Evolutionary conservation across 108 stramenopile species (phyloP), one percentile per base, ranked within the genome.

Genomic region (Cyclotella baltica): DNA sequence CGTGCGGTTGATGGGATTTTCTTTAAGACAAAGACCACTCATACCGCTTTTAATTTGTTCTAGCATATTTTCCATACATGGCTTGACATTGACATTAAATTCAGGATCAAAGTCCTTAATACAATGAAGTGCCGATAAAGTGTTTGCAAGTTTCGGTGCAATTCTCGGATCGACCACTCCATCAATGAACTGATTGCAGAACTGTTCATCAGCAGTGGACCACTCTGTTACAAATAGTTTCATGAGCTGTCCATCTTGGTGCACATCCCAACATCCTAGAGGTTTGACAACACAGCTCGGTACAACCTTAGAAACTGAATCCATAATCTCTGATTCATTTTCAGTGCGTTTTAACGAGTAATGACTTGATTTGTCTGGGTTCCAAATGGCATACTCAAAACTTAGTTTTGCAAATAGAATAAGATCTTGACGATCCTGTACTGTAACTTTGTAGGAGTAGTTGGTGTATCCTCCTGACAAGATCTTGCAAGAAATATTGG

Each of bases 171-270:
- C 88, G 3, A 89, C 83, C 13, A 74, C 62, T 9, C 88, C 88
- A n/a, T n/a, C n/a, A n/a, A n/a, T n/a, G n/a, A n/a, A n/a, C n/a
- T n/a, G n/a, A n/a, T n/a, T n/a, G n/a, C 34, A 78, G 72, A 25
- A 87, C 79, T 51, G 77, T 84, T 40, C 87, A 87, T 33, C 86
- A 71, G 72, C 51, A 55, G 19, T 71, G 76, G 37, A 86, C 85
- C 51, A 86, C 87, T 50, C 86, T 73, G 83, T 83, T 3, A 87
- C 83, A 28, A 89, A 38, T 10, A 87, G 36, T 56, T 87, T 87
- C 84, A 85, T 85, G 25, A 75, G 35, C 30, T 72, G 66, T 40
- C 81, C 75, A 33, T 86, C 86, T 2, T 76, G 68, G 10, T 71
- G 33, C 16, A 81, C 19, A 64, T 81, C 75, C 68, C 59, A 76